Base-by-base conservation (phyloP, 805 yeast genomes). In the Myxozyma nipponensis region DNA sequence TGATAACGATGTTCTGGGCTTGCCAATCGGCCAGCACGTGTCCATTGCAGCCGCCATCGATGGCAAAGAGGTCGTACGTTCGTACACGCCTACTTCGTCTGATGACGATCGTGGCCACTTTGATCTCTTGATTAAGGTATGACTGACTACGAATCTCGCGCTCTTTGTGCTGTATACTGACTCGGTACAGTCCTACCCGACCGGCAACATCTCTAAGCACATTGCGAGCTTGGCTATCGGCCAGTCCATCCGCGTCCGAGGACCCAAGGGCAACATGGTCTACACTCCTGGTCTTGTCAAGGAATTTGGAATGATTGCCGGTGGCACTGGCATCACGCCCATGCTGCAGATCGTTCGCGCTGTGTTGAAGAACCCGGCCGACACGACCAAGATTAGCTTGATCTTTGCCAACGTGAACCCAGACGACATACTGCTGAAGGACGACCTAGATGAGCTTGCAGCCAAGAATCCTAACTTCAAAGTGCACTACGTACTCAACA, bases 251-350 rank as follows among this genome's bases (percentile, higher is more conserved):
- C 80, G 78, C 78, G 97, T 62, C 26, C 55, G 66, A 6, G 73
- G 98, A 25, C 97, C 97, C 62, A 86, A 86, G 71, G 97, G 97
- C 4, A 79, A 80, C 63, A 88, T 86, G 75, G 77, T 81, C 55
- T 90, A 90, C 72, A 74, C 79, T 46, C 88, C 95, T 60, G 86
- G 86, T 70, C 81, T 84, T 82, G 82, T 78, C 50, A 72, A 76
- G 51, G 76, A 77, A 53, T 75, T 90, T 52, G 88, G 84, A 47
- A 90, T 90, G 97, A 82, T 90, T 60, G 95, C 96, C 38, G 97
- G 97, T 60, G 98, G 97, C 64, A 87, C 97, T 35, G 97, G 97
- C 46, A 83, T 90, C 56, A 87, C 96, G 6, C 96, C 97, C 35
- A 82, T 87, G 69, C 75, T 85, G 63, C 95, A 89, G 69, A 84